Base-by-base conservation (phyloP, 2,329 filamentous ascomycete species). In the Colletotrichum tofieldiae region DNA sequence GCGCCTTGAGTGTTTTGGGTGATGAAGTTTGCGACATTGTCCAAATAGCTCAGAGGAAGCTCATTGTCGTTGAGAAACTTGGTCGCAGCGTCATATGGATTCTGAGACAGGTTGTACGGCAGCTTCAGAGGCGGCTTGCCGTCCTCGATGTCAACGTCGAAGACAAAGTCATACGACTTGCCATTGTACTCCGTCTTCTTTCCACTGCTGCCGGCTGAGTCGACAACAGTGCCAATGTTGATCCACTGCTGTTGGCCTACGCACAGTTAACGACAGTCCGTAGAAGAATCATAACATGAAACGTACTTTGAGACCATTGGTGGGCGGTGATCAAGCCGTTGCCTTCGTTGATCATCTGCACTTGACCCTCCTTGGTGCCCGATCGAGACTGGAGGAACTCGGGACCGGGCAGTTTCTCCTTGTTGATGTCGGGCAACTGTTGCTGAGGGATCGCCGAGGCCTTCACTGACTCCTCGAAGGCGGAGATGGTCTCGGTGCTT, bases 351-450 rank as follows among this genome's bases (percentile, higher is more conserved):
- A 98, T 96, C 91, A 97, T 97, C 77, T 97, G 93, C 6, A 98
- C 93, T 79, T 99, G 96, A 0, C 96, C 96, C 75, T 99, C 96
- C 82, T 98, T 98, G n/a, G 94, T 96, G 4, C 96, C 96, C 0
- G 91, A 90, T 76, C 95, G 95, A 67, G 89, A 90, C 66, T 91
- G 90, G 11, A 99, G 84, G 77, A 98, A 98, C 23, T 97, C 94
- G 18, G 94, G 94, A 0, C 95, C 94, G 0, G 96, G 95, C 1
- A 98, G 86, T 78, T 96, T 92, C 81, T 98, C 95, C 81, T 97
- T 98, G 83, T 98, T 96, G 81, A 98, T 91, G 5, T 91, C 90
- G 1, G 93, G 92, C 26, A 96, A 85, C 74, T 96, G 93, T 78
- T 98, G 93, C 78, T 96, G 92, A 0, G 95, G 95, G 79, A 98